Evolutionary conservation across 2,329 filamentous ascomycete genomes (phyloP).

Genomic region (Colletotrichum caudatum): DNA sequence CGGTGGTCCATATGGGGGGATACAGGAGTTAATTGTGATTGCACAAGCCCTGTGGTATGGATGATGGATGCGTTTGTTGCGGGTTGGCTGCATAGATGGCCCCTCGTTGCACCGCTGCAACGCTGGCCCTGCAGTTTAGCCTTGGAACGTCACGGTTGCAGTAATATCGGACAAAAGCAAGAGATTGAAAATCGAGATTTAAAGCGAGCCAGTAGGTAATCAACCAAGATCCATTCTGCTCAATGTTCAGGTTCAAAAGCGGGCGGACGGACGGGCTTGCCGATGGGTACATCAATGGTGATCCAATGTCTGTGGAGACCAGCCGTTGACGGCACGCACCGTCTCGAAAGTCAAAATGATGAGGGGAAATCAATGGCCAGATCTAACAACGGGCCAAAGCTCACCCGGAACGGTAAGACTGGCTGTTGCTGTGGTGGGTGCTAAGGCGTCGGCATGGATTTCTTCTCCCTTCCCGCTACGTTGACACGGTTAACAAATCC

Average conservation of each 20-base stretch:
- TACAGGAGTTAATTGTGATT: neutral
- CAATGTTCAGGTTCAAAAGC: neutral
- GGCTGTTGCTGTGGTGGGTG: neutral
- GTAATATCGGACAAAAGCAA: slow-evolving; percentile 7
- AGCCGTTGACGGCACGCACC: slow-evolving; percentile 39
- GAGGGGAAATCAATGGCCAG: slow-evolving; percentile 35
- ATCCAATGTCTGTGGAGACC: slow-evolving; percentile 33
- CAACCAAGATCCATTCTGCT: slow-evolving; percentile 23
- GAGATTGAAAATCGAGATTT: slow-evolving; percentile 20
- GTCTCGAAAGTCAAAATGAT: slow-evolving; percentile 37
- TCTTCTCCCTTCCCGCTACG: neutral
- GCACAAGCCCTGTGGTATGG: neutral
- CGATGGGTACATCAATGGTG: slow-evolving; percentile 24
- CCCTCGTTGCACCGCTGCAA: slow-evolving; percentile 28
- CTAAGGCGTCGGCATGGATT: neutral
- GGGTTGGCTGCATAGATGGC: slow-evolving; percentile 11
- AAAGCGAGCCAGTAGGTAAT: slow-evolving; percentile 1
- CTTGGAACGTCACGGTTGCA: slow-evolving; percentile 7
- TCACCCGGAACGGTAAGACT: slow-evolving; percentile 7
- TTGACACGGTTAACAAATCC: neutral
- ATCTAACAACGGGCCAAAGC: slow-evolving; percentile 33
- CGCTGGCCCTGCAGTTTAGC: slow-evolving; percentile 26
- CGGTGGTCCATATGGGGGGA: neutral
- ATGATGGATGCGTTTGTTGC: slow-evolving; percentile 12
- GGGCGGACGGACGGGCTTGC: slow-evolving; percentile 16